phyloP scores from a whole-genome alignment of 495 filamentous ascomycete genomes.

The Opeltia flavorubescens region DNA sequence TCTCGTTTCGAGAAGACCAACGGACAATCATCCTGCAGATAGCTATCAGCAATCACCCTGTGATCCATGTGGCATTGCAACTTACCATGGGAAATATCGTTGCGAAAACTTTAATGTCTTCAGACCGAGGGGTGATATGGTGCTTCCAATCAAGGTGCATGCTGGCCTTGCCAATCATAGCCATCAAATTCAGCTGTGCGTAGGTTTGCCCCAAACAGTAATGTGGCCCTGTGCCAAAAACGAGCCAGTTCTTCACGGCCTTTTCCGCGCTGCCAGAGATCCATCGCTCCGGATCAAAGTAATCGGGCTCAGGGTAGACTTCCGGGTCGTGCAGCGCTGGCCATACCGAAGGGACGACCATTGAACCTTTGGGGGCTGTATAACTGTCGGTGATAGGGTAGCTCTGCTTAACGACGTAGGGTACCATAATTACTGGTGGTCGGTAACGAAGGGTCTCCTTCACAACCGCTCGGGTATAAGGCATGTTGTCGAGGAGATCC shows the following conservation, averaged over 20 bases:
- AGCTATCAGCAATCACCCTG: conserved; percentile 15
- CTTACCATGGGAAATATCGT: conserved; percentile 93
- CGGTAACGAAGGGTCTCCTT: conserved; percentile 91
- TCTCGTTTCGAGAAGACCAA: conserved; percentile 41
- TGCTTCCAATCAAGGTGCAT: conserved; percentile 86
- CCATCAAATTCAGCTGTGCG: conserved; percentile 75
- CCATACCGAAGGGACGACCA: conserved; percentile 87
- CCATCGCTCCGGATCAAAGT: conserved; percentile 81
- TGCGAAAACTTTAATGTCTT: conserved; percentile 97
- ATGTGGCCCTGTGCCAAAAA: conserved; percentile 92
- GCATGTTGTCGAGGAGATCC: conserved; percentile 75
- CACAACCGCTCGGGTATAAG: conserved; percentile 84
- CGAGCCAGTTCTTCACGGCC: conserved; percentile 90
- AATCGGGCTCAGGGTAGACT: conserved; percentile 77
- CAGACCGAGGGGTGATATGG: conserved; percentile 60
- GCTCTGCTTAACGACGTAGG: conserved; percentile 85
- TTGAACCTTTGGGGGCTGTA: conserved; percentile 82
- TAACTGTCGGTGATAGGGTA: conserved; percentile 86
- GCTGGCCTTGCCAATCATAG: conserved; percentile 90
- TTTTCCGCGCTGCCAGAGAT: conserved; percentile 81
- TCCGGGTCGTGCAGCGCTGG: conserved; percentile 88
- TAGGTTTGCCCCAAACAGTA: conserved; percentile 95
- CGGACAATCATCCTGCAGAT: conserved; percentile 47
- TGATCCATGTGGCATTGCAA: conserved; percentile 15
- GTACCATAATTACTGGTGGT: conserved; percentile 95